Evolutionary conservation across 2,329 filamentous ascomycete species (phyloP), one percentile per base, ranked within the genome.

Genomic region (Fusarium circinatum): DNA sequence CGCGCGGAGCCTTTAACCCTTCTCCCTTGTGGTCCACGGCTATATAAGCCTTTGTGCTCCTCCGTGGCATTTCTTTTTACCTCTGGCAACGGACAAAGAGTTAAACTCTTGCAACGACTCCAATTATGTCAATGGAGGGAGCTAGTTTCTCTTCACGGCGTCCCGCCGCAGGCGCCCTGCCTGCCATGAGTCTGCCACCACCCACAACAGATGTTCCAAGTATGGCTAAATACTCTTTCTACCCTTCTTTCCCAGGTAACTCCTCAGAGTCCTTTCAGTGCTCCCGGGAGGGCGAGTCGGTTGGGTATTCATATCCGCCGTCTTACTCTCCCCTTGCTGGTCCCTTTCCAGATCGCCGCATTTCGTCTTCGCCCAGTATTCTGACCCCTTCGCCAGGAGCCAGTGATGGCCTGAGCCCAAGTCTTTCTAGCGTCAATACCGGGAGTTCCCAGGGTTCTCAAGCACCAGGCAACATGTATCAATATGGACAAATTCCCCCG

Each of bases 321-420:
- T 77, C 76, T 34, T 77, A 75, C 61, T 77, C 70, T 71, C 72
- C 70, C 71, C 70, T 74, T 42, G 73, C 72, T 68, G 75, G 76
- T 42, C 72, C 78, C 68, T 76, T 79, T 60, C 75, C 78, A 39
- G 77, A 78, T 71, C 75, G 71, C 67, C 70, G 69, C 54, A 66
- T 74, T 65, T 79, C 72, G 48, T 79, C 75, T 74, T 79, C 78
- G 67, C 78, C 79, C 73, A 80, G 79, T 78, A 66, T 78, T 81
- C 79, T 80, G 76, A 80, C 77, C 82, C 82, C 75, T 75, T 79
- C 77, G 76, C 75, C 83, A 86, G 88, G 87, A 82, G 84, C 87
- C 68, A 85, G 85, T 76, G 91, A 93, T 82, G 87, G 88, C 79
- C 82, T 93, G 78, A 90, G 86, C 83, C 91, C 86, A 70, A 87